phyloP scores from a whole-genome alignment of 2,329 filamentous ascomycete species.

The Colletotrichum tanaceti region DNA sequence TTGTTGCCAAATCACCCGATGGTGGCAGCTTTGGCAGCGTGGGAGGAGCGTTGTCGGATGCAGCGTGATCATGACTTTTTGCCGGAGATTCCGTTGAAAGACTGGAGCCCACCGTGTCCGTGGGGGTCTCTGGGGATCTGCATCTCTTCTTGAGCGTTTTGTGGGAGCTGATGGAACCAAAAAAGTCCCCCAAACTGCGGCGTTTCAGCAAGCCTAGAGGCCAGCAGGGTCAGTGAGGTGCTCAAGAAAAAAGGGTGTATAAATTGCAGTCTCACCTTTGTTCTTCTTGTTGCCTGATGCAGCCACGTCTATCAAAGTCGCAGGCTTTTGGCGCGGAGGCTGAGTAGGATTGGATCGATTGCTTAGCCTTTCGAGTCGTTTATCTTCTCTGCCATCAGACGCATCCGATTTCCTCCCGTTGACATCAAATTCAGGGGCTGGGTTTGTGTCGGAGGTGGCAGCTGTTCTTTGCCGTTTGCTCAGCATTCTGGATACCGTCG shows the following conservation, averaged over 20 bases:
- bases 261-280: background rate
- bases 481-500: background rate
- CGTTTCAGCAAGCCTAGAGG: slow-evolving; percentile 2
- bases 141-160: slow-evolving; percentile 5
- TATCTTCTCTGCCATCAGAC: background rate
- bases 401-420: background rate
- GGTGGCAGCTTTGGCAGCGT: background rate
- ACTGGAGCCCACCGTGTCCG: background rate
- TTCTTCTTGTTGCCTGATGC: background rate
- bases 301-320: background rate
- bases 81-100: background rate
- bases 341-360: background rate
- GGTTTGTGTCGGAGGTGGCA: background rate
- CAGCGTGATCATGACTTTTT: background rate
- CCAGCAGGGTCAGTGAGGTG: background rate
- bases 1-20: background rate
- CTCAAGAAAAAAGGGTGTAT: background rate
- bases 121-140: background rate
- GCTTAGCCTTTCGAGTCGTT: background rate
- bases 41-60: slow-evolving; percentile 1
- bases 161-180: slow-evolving; percentile 7
- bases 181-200: slow-evolving; percentile 11
- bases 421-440: background rate
- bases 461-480: background rate
- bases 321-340: background rate